Percentiles rank a stretch among this genome's conserved stretches.
Conservation (phyloP, 805 yeast species). For the Lachancea lanzarotensis region DNA sequence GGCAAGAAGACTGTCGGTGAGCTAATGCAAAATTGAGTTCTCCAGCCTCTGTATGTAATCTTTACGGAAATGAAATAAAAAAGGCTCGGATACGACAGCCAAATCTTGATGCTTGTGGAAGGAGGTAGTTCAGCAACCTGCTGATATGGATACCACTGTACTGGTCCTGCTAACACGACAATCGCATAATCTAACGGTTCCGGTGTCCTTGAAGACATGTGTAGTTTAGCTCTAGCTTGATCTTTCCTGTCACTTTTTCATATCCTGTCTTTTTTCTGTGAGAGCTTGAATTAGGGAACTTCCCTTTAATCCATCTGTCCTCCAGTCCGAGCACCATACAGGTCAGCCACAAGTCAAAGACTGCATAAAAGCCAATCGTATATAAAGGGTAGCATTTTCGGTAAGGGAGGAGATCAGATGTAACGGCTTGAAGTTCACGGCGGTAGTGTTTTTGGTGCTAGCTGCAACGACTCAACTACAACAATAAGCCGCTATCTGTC, state of each 20-base stretch:
- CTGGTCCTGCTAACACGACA: too few relatives aligned
- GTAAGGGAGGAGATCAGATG: not conserved
- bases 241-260: not conserved
- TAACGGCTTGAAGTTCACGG: not conserved
- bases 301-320: not conserved
- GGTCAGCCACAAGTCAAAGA: not conserved
- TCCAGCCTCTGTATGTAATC: not conserved
- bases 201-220: too few relatives aligned
- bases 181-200: too few relatives aligned
- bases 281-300: too few relatives aligned
- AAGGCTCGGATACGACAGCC: not conserved
- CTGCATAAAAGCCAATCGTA: not conserved
- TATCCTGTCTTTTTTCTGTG: not conserved
- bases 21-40: constrained; percentile 26
- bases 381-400: not conserved
- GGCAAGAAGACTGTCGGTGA: constrained; percentile 28
- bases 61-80: not conserved
- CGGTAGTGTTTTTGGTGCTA: not conserved
- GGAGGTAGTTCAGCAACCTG: too few relatives aligned
- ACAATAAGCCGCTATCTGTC: not conserved
- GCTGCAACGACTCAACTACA: too few relatives aligned
- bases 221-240: not conserved
- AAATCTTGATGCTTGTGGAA: too few relatives aligned
- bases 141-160: too few relatives aligned
- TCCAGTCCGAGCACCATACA: not conserved